Conservation (phyloP, 345 rosid species). For the Brassica nigra region DNA sequence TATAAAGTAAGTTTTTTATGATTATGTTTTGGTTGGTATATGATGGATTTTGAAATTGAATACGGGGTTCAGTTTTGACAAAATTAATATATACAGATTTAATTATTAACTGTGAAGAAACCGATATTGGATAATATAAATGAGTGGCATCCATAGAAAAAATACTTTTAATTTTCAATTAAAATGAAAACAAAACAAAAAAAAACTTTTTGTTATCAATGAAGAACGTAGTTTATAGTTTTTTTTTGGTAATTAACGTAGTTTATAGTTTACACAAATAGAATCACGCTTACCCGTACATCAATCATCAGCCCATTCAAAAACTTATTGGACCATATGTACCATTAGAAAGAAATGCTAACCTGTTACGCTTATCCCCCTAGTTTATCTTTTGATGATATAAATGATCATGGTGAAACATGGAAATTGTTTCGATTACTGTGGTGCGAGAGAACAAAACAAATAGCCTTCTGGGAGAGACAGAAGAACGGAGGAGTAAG, state of each 20-base stretch:
- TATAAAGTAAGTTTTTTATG: conserved; percentile 8
- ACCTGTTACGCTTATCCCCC: not conserved
- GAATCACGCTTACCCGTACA: not conserved
- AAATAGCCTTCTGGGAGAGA: conserved; percentile 31
- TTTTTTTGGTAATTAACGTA: not conserved
- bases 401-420: not conserved
- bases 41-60: not conserved
- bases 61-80: not conserved
- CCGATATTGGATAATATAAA: not conserved
- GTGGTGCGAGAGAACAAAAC: not conserved
- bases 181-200: not conserved
- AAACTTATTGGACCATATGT: not conserved
- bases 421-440: not conserved
- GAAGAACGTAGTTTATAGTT: not conserved
- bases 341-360: not conserved
- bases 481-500: conserved; percentile 13
- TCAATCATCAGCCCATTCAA: not conserved
- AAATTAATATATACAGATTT: not conserved
- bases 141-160: not conserved
- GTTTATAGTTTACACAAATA: not conserved
- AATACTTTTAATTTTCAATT: not conserved
- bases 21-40: not conserved
- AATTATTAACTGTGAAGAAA: not conserved
- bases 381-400: conserved; percentile 8
- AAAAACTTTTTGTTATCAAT: not conserved